These are phyloP conservation scores for Phytophthora syringae DNA, from an alignment of 352 stramenopile species.

Conservation along the genomic window DNA sequence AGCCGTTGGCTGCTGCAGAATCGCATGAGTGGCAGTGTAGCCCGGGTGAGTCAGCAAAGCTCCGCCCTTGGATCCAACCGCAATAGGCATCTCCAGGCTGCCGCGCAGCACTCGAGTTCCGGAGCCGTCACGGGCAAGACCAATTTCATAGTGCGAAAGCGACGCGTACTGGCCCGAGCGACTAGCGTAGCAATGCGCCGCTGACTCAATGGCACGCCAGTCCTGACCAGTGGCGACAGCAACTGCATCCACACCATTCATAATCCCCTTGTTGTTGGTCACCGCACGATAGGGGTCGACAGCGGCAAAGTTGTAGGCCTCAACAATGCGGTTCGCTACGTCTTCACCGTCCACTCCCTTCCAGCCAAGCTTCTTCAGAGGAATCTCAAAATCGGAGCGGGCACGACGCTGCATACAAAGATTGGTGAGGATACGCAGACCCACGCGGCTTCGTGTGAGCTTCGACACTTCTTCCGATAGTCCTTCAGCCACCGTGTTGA, in stretches of 20 bases:
- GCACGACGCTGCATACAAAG: constrained; percentile 86
- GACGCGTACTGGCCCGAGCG: constrained; percentile 82
- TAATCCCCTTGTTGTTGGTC: constrained; percentile 92
- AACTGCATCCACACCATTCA: constrained; percentile 88
- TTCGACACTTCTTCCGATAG: constrained; percentile 75
- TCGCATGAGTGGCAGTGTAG: constrained; percentile 78
- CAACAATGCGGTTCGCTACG: constrained; percentile 79
- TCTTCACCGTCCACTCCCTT: constrained; percentile 81
- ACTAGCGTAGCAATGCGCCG: constrained; percentile 83
- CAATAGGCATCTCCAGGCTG: constrained; percentile 78
- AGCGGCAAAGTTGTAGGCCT: constrained; percentile 87
- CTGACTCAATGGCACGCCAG: constrained; percentile 85
- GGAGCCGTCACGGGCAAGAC: constrained; percentile 36
- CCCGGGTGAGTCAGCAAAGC: constrained; percentile 84
- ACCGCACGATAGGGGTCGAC: constrained; percentile 85
- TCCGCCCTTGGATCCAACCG: constrained; percentile 84
- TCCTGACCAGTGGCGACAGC: constrained; percentile 86
- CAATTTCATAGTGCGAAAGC: constrained; percentile 79
- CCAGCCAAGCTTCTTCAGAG: constrained; percentile 74
- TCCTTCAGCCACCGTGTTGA: constrained; percentile 89
- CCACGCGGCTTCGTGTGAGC: constrained; percentile 68
- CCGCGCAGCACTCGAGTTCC: constrained; percentile 65
- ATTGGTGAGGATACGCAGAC: constrained; percentile 91
- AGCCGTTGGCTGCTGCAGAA: constrained; percentile 76
- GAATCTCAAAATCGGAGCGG: constrained; percentile 75